Evolutionary conservation across 352 stramenopile genomes (phyloP), one percentile per base, ranked within the genome.

Genomic region (Phytophthora brassicae): DNA sequence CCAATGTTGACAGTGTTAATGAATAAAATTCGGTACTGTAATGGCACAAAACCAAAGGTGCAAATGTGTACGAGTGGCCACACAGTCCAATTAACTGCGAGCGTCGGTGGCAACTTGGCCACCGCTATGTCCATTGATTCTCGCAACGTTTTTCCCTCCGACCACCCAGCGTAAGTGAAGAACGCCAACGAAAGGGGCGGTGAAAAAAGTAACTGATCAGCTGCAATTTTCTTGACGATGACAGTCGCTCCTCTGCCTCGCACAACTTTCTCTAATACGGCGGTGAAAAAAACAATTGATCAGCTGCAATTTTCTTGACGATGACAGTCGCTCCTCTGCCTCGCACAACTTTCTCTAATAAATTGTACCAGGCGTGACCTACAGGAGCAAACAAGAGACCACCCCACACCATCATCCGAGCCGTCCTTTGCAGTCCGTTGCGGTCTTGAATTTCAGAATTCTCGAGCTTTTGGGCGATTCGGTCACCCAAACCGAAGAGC

Each of bases 331-430:
- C 35, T 9, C 53, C 50, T 6, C 58, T 77, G 46, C 66, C 69
- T 16, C 55, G 69, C 41, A 81, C 60, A 11, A 31, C 57, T 16
- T 68, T 70, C 66, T 98, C 92, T 17, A 98, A 68, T 11, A 89
- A 62, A 29, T 90, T 84, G 68, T 97, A 98, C 70, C 96, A 98
- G 33, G 77, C 89, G 70, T 98, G 90, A 58, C 91, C 92, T 45
- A 78, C 57, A 8, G 90, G 92, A 20, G 89, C 89, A 64, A 97
- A 92, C 20, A 95, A 47, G 33, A 95, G 48, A 1, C 95, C 84
- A 24, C 90, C 90, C 70, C 95, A 97, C 39, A 95, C 70, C 57
- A 95, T 86, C 80, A 94, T 79, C 52, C 78, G 71, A 11, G 52
- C 46, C n/a, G 74, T 86, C 9, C 75, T 61, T 2, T 60, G 50